Evolutionary conservation across 441 rosid genomes (phyloP).

Genomic region (Gossypium trilobum): DNA sequence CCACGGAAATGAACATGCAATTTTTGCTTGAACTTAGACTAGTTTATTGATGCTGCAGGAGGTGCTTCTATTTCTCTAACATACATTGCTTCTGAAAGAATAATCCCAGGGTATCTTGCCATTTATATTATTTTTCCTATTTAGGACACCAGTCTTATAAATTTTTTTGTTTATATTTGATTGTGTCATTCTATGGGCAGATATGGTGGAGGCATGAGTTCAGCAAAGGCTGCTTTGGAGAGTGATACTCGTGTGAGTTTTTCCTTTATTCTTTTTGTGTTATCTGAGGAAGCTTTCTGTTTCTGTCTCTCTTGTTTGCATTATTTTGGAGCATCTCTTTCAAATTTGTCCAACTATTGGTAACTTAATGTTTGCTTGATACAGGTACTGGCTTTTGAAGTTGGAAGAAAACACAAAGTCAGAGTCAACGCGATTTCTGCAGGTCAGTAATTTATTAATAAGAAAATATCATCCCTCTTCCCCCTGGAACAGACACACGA

Average conservation of each 20-base stretch:
- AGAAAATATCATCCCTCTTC: background rate
- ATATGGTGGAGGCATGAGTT: slow-evolving; percentile 20
- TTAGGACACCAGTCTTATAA: background rate
- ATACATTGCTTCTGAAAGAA: slow-evolving; percentile 14
- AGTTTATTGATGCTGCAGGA: slow-evolving; percentile 18
- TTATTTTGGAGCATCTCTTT: background rate
- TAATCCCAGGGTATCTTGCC: slow-evolving; percentile 14
- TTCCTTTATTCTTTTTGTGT: background rate
- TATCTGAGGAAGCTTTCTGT: background rate
- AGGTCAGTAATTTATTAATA: slow-evolving; percentile 23
- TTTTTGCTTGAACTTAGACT: slow-evolving; percentile 1
- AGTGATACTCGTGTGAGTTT: slow-evolving; percentile 17
- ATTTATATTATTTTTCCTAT: background rate
- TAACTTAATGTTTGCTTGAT: background rate
- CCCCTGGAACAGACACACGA: background rate
- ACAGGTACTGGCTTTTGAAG: slow-evolving; percentile 89
- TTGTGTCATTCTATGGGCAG: background rate
- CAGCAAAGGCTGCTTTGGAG: slow-evolving; percentile 19
- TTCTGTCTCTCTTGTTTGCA: background rate
- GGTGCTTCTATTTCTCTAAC: slow-evolving; percentile 23
- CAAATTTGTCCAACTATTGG: background rate
- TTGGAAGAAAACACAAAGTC: slow-evolving; percentile 83
- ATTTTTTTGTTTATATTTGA: background rate
- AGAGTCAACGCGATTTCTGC: slow-evolving; percentile 90
- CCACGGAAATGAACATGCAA: background rate